phyloP scores from a whole-genome alignment of 345 rosid species.

The Melaleuca quinquenervia region DNA sequence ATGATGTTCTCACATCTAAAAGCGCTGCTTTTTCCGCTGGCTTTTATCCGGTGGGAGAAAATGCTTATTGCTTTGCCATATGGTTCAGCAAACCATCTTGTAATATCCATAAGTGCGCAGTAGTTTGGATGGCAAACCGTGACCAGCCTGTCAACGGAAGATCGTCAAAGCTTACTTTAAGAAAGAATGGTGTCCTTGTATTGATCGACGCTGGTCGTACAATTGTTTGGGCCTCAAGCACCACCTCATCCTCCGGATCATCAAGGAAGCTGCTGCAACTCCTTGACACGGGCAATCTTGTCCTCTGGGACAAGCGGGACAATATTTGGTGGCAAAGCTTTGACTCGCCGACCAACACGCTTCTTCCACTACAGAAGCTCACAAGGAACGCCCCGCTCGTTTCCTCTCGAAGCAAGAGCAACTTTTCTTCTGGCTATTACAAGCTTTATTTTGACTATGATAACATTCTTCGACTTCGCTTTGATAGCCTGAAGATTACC shows the following conservation, averaged over 20 bases:
- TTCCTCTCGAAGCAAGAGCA: constrained; percentile 1
- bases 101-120: background rate
- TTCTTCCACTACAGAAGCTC: constrained; percentile 19
- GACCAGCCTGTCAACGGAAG: background rate
- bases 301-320: background rate
- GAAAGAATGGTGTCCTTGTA: background rate
- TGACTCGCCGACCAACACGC: constrained; percentile 23
- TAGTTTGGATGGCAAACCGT: background rate
- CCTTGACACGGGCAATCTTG: constrained; percentile 17
- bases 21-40: background rate
- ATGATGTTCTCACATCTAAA: background rate
- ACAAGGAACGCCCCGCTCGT: constrained; percentile 1
- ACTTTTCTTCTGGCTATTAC: constrained; percentile 13
- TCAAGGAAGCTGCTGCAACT: background rate
- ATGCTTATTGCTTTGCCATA: background rate
- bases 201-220: background rate
- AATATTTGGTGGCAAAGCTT: constrained; percentile 19
- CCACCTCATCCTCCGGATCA: background rate
- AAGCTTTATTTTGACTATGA: constrained; percentile 14
- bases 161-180: background rate
- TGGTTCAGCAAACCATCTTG: background rate
- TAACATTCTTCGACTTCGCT: constrained; percentile 11
- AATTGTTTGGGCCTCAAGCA: background rate
- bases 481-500: constrained; percentile 4
- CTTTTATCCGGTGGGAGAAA: background rate